These are phyloP conservation scores for Aspergillus proliferans DNA, from an alignment of 2,329 filamentous ascomycete genomes.

Conservation along the genomic window DNA sequence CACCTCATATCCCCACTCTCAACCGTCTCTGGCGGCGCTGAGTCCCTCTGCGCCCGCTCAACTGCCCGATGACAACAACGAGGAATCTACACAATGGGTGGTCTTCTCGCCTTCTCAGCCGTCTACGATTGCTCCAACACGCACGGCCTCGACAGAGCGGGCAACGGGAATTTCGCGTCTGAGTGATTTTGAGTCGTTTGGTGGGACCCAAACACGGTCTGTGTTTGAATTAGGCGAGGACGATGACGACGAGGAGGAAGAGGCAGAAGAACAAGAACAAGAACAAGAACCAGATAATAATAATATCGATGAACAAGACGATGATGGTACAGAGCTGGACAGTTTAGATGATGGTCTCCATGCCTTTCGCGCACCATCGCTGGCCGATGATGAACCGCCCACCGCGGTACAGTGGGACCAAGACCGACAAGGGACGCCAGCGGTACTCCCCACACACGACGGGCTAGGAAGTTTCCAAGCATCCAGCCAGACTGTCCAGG, in stretches of 20 bases:
- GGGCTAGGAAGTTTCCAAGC: constrained; percentile 78
- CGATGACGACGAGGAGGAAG: constrained; percentile 41
- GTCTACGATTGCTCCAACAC: constrained; percentile 62
- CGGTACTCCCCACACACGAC: constrained; percentile 85
- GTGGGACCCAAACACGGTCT: constrained; percentile 59
- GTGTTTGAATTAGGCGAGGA: constrained; percentile 23
- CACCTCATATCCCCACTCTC: constrained; percentile 26
- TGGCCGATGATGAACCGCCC: constrained; percentile 33
- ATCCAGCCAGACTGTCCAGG: constrained; percentile 60
- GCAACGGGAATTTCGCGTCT: constrained; percentile 66
- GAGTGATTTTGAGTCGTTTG: constrained; percentile 75
- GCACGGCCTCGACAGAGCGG: constrained; percentile 58
- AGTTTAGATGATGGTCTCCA: constrained; percentile 88
- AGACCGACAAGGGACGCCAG: constrained; percentile 46
- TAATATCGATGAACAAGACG: constrained; percentile 25
- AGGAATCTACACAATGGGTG: constrained; percentile 89
- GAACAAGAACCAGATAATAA: neutral
- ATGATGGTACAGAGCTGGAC: constrained; percentile 70
- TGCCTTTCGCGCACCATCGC: constrained; percentile 66
- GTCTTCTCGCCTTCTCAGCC: constrained; percentile 74
- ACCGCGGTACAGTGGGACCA: constrained; percentile 37
- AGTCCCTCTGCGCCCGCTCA: constrained; percentile 24
- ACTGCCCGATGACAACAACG: constrained; percentile 54
- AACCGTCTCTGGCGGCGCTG: constrained; percentile 18
- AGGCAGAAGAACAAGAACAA: constrained; percentile 52